These are phyloP conservation scores for Candida sp. DNA, from an alignment of 1,139 yeast species.

Conservation along the genomic window DNA sequence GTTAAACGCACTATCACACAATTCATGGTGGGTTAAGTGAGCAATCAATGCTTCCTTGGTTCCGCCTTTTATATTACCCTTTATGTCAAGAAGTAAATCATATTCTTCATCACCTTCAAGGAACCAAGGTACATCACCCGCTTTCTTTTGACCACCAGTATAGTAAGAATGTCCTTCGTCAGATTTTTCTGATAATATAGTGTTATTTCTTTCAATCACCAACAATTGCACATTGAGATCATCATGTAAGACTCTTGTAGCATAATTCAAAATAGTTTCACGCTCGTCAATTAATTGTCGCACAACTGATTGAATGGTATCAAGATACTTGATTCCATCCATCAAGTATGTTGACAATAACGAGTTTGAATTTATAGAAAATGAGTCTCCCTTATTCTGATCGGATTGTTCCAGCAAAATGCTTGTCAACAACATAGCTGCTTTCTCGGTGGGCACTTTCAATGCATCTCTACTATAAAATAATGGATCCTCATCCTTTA, in stretches of 20 bases:
- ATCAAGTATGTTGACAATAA: conserved; percentile 43
- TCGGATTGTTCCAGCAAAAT: conserved; percentile 44
- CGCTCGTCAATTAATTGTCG: conserved; percentile 66
- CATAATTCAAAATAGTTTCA: conserved; percentile 65
- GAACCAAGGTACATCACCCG: conserved; percentile 68
- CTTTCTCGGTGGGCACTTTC: conserved; percentile 46
- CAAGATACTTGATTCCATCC: conserved; percentile 43
- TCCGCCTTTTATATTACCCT: conserved; percentile 83
- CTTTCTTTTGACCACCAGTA: conserved; percentile 32
- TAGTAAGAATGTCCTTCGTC: conserved; percentile 37
- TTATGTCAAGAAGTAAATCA: conserved; percentile 67
- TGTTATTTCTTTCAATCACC: conserved; percentile 59
- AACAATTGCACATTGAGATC: conserved; percentile 63
- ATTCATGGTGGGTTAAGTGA: conserved; percentile 77
- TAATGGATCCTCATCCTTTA: conserved; percentile 54
- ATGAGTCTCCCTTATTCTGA: conserved; percentile 37
- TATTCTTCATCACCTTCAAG: conserved; percentile 75
- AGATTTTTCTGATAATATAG: conserved; percentile 35
- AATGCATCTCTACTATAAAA: conserved; percentile 38
- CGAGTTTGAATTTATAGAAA: conserved; percentile 48
- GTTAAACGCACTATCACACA: conserved; percentile 65
- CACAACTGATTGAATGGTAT: conserved; percentile 41
- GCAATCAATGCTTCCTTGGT: conserved; percentile 78
- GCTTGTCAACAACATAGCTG: conserved; percentile 45
- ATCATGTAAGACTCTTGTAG: conserved; percentile 75